Conservation (phyloP, 148 eudicot species). For the Linanthus parryae region DNA sequence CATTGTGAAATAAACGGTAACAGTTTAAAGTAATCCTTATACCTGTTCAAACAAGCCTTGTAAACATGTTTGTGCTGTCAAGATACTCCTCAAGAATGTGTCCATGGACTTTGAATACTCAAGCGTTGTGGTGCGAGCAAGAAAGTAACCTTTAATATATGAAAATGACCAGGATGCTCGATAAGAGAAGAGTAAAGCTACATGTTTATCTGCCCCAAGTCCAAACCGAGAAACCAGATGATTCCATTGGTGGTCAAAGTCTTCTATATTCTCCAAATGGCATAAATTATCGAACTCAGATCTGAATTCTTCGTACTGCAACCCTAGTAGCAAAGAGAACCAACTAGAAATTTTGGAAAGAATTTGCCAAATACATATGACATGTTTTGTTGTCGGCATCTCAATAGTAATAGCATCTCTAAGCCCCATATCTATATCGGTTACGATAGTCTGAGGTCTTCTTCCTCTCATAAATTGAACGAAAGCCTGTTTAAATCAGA, state of each 20-base stretch:
- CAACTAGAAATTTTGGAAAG: constrained; percentile 54
- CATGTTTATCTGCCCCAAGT: constrained; percentile 50
- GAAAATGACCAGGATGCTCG: constrained; percentile 50
- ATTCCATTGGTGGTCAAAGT: constrained; percentile 59
- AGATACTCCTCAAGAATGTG: constrained; percentile 36
- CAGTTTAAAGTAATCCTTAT: constrained; percentile 3
- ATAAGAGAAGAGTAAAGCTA: constrained; percentile 40
- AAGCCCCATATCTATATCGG: constrained; percentile 51
- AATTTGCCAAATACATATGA: constrained; percentile 40
- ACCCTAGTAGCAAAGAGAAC: constrained; percentile 57
- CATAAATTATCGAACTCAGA: constrained; percentile 51
- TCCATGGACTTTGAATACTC: constrained; percentile 41
- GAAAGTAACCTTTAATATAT: constrained; percentile 42
- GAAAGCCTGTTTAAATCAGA: constrained; percentile 36
- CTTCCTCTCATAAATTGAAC: constrained; percentile 55
- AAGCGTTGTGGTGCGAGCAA: constrained; percentile 37
- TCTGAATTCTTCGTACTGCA: constrained; percentile 44
- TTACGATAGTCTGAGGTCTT: constrained; percentile 48
- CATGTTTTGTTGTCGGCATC: constrained; percentile 51
- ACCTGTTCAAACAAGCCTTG: constrained; percentile 65
- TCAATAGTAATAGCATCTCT: constrained; percentile 52
- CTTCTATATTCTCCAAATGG: constrained; percentile 44
- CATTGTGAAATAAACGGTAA: background rate
- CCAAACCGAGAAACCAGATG: constrained; percentile 48
- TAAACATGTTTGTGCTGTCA: constrained; percentile 43